Percentiles rank a stretch among this genome's conserved stretches.
Evolutionary conservation across 805 yeast species (phyloP).

Genomic region (Lipomyces kockii): DNA sequence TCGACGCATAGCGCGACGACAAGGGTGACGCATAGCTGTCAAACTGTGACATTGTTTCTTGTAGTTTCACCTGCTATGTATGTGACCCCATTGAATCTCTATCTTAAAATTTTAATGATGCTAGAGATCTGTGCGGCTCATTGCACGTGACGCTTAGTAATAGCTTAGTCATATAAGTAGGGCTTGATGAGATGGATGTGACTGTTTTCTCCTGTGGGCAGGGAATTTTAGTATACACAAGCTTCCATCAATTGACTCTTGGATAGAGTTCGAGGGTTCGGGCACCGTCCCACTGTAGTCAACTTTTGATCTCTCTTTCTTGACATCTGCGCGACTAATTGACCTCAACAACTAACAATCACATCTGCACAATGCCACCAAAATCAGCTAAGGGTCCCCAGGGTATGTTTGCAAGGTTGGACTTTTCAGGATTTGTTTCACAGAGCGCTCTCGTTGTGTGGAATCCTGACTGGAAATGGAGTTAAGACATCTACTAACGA

Average conservation of each 20-base stretch:
- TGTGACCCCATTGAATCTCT: too few relatives aligned
- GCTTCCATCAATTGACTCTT: neutral
- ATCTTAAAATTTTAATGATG: too few relatives aligned
- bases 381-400: conserved; percentile 24
- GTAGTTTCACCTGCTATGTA: neutral
- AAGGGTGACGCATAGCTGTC: conserved; percentile 91
- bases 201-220: too few relatives aligned
- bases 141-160: too few relatives aligned
- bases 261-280: conserved; percentile 15
- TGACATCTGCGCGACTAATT: neutral
- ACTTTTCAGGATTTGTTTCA: neutral
- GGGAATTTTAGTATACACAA: neutral
- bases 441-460: neutral
- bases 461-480: neutral
- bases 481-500: neutral
- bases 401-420: conserved; percentile 18
- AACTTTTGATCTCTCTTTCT: neutral
- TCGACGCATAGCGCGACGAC: conserved; percentile 95
- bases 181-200: too few relatives aligned
- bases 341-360: neutral
- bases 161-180: too few relatives aligned
- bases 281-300: neutral
- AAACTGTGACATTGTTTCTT: conserved; percentile 48
- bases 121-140: too few relatives aligned
- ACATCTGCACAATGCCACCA: conserved; percentile 27